Conservation (phyloP, 169 alveolate genomes). For the Plasmodium inui region DNA sequence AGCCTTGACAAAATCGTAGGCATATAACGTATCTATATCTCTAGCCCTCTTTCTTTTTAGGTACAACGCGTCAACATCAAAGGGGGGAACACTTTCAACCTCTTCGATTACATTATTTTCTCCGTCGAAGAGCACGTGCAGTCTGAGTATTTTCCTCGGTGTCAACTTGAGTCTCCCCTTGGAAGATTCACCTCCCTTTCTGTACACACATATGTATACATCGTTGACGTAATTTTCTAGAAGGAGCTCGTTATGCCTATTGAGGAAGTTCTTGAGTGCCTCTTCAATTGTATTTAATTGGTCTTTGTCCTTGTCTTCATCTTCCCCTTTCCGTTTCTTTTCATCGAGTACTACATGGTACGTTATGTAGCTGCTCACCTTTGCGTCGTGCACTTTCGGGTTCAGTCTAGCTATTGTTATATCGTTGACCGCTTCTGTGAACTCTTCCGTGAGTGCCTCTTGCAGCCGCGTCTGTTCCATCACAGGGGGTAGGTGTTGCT, state of each 20-base stretch:
- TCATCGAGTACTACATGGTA: constrained; percentile 18
- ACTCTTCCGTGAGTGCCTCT: neutral
- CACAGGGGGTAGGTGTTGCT: neutral
- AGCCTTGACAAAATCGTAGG: constrained; percentile 60
- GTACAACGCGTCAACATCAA: constrained; percentile 39
- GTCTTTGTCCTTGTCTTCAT: no score
- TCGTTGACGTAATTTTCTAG: constrained; percentile 59
- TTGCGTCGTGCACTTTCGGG: constrained; percentile 11
- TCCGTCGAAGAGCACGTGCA: constrained; percentile 41
- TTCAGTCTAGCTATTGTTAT: constrained; percentile 24
- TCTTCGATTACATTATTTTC: constrained; percentile 16
- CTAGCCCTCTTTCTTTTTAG: constrained; percentile 69
- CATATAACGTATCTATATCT: constrained; percentile 64
- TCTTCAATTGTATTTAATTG: constrained; percentile 1
- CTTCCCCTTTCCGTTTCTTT: neutral
- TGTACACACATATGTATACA: constrained; percentile 31
- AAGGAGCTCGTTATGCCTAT: constrained; percentile 29
- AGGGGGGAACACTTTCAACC: neutral
- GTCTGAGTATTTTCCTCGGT: neutral
- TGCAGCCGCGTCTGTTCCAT: neutral
- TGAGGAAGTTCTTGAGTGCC: constrained; percentile 17
- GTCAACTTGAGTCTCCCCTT: neutral
- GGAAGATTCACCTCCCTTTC: neutral
- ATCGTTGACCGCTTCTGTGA: constrained; percentile 46
- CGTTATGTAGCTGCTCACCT: constrained; percentile 45